Evolutionary conservation across 2,329 filamentous ascomycete genomes (phyloP), one percentile per base, ranked within the genome.

Genomic region (Lachnellula hyalina): DNA sequence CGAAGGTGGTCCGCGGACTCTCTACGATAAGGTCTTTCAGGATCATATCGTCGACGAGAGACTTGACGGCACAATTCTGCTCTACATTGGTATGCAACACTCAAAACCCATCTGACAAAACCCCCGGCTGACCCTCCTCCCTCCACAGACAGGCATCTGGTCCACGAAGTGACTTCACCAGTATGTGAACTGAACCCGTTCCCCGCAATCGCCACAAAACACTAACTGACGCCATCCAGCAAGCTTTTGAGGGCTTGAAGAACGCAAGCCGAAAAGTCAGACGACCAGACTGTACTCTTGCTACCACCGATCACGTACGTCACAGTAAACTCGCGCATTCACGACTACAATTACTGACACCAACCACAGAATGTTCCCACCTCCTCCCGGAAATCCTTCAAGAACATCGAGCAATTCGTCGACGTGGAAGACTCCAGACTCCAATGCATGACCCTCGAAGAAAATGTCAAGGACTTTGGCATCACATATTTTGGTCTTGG

Each of bases 161-260:
- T 97, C 59, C 94, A 99, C 72, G 94, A 99, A 79, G 94, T 99
- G 71, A 99, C 94, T 66, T 96, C 93, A 67, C 94, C 94, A 61
- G 88, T 91, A 81, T 70, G 86, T 73, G 58, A 25, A 21, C 21
- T 4, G 21, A 47, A 25, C 25, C 28, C 14, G 12, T 32, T 36
- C 48, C 17, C 28, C 21, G 17, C 19, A 38, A 21, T 44, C 41
- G 47, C 51, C 36, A 56, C 44, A 55, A 44, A 53, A 41, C 40
- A 49, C 57, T 61, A 53, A 62, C 60, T 67, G 41, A 67, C 57
- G 52, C 46, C 35, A 66, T 41, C 67, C 68, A 91, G 85, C 94
- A 97, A 90, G 94, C 94, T 47, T 99, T 97, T 68, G 94, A 99
- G 73, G 93, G 93, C 50, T 83, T 97, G 52, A 88, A 87, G 72